These are phyloP conservation scores for Knufia fluminis DNA, from an alignment of 2,329 filamentous ascomycete species.

Conservation along the genomic window DNA sequence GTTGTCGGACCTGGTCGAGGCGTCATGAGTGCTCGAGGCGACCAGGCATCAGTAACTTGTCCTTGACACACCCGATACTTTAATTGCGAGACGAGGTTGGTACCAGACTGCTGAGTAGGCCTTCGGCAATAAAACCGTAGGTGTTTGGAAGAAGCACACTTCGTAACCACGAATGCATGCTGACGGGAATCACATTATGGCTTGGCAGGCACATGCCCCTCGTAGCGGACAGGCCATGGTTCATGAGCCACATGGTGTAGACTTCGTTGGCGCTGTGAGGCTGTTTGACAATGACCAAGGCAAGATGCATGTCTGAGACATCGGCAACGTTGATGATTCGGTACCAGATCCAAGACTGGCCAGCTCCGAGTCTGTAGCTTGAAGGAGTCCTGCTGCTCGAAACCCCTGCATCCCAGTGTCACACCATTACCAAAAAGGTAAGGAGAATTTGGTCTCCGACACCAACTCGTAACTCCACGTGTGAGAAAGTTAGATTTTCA, in stretches of 20 bases:
- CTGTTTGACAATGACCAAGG: not conserved
- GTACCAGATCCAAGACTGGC: not conserved
- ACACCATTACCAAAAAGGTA: not conserved
- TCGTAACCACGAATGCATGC: no score
- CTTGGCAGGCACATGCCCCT: not conserved
- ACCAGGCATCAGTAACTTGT: no score
- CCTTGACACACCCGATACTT: no score
- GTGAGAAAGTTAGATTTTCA: no score
- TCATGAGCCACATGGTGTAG: not conserved
- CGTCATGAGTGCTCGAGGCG: not conserved
- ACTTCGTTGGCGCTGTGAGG: not conserved
- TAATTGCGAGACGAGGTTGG: no score
- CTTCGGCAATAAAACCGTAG: no score
- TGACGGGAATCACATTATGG: no score
- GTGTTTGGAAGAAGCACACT: no score
- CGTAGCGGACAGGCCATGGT: not conserved
- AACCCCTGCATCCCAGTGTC: not conserved
- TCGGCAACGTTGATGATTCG: not conserved
- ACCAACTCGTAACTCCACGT: not conserved
- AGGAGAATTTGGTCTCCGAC: not conserved
- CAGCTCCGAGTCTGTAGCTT: not conserved
- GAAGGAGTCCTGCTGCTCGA: no score
- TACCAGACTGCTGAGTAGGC: no score
- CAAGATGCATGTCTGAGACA: not conserved
- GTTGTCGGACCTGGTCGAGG: not conserved